A percentile compares a stretch with the other conserved stretches of the same genome.
Evolutionary conservation across 345 rosid genomes (phyloP).

Genomic region (Luvunga scandens): DNA sequence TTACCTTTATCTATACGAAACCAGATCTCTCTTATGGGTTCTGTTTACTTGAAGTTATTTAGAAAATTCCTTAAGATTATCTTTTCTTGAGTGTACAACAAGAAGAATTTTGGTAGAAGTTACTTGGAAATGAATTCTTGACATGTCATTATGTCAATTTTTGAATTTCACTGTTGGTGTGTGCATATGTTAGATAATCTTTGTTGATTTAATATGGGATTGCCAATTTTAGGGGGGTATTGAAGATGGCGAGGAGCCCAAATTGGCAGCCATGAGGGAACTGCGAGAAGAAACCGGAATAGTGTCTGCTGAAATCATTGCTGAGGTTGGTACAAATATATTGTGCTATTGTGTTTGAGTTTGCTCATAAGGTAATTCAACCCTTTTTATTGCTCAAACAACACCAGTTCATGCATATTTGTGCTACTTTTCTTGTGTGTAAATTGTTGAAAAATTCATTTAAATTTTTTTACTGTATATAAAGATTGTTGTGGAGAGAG

Average conservation of each 20-base stretch:
- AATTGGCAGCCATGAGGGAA: constrained; percentile 79
- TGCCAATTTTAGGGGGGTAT: constrained; percentile 67
- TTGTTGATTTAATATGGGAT: background rate
- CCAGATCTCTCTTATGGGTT: background rate
- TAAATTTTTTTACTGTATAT: background rate
- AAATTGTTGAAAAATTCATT: background rate
- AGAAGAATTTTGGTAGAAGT: background rate
- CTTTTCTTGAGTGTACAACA: background rate
- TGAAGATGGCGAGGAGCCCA: constrained; percentile 96
- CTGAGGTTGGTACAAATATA: constrained; percentile 51
- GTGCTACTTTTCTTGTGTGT: background rate
- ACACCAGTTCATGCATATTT: background rate
- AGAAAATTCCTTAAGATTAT: background rate
- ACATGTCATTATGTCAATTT: background rate
- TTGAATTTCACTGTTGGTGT: background rate
- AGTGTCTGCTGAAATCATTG: constrained; percentile 71
- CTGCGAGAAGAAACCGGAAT: constrained; percentile 91
- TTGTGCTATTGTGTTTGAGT: constrained; percentile 1
- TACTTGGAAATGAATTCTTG: background rate
- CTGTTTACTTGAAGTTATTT: background rate
- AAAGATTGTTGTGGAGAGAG: background rate
- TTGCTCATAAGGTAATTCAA: background rate
- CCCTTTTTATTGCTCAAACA: background rate
- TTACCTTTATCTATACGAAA: background rate
- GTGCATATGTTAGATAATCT: constrained; percentile 9